phyloP scores from a whole-genome alignment of 2,329 filamentous ascomycete species.

The Monilinia fructicola region DNA sequence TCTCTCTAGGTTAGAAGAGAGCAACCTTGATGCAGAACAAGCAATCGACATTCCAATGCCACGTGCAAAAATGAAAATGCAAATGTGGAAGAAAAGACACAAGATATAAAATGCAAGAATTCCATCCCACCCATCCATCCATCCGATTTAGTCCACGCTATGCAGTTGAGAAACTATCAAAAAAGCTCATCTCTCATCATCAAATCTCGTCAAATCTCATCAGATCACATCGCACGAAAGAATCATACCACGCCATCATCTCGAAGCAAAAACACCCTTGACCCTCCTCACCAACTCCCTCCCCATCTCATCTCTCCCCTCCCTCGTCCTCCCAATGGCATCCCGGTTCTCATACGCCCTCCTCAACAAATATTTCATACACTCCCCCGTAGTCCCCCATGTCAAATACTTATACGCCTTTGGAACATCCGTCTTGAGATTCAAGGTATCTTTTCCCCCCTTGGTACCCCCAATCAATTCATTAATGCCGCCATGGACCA shows the following conservation, averaged over 20 bases:
- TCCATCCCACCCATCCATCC: not conserved
- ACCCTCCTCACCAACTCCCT: slow-evolving; percentile 58
- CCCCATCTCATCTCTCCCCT: slow-evolving; percentile 62
- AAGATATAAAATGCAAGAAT: not conserved
- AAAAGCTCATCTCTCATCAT: not conserved
- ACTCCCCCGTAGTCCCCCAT: slow-evolving; percentile 73
- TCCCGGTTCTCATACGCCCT: slow-evolving; percentile 74
- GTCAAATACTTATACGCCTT: slow-evolving; percentile 66
- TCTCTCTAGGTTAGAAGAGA: too few species aligned
- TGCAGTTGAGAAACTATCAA: too few species aligned
- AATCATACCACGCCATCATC: not conserved
- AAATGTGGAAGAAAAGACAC: too few species aligned
- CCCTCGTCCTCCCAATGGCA: slow-evolving; percentile 62
- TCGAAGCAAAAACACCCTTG: slow-evolving; percentile 45
- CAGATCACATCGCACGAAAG: not conserved
- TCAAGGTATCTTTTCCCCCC: slow-evolving; percentile 37
- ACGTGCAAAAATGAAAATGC: too few species aligned
- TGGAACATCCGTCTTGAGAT: slow-evolving; percentile 49
- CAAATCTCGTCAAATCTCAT: not conserved
- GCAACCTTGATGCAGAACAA: too few species aligned
- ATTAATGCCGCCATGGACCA: too few species aligned
- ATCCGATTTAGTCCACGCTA: not conserved
- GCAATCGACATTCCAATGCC: too few species aligned
- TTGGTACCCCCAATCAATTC: slow-evolving; percentile 12
- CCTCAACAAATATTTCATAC: slow-evolving; percentile 70